phyloP scores from a whole-genome alignment of 768 basidiomycete genomes.

The Naganishia vaughanmartiniae region DNA sequence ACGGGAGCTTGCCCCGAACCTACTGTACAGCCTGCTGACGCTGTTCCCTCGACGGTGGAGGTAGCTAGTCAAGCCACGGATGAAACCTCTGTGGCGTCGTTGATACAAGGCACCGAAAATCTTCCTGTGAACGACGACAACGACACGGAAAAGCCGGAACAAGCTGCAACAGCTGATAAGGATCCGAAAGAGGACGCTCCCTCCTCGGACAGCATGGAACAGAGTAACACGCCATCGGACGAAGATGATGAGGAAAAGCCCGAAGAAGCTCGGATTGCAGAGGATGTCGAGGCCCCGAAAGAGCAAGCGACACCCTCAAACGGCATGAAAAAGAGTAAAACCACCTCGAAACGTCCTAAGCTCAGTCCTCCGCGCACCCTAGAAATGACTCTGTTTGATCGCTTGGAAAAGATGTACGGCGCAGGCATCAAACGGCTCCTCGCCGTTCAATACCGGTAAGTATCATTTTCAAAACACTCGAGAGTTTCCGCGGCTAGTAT shows the following conservation, averaged over 20 bases:
- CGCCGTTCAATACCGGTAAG: conserved; percentile 70
- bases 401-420: conserved; percentile 86
- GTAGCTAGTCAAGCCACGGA: background rate
- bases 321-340: conserved; percentile 19
- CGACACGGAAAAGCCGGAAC: background rate
- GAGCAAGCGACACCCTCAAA: background rate
- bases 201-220: too few species aligned
- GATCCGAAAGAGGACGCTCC: too few species aligned
- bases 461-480: background rate
- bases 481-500: background rate
- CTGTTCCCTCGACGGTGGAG: background rate
- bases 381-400: conserved; percentile 86
- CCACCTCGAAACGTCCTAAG: conserved; percentile 34
- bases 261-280: background rate
- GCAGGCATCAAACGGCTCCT: conserved; percentile 78
- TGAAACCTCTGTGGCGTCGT: background rate
- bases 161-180: too few species aligned
- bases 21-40: background rate
- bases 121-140: background rate
- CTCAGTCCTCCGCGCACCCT: conserved; percentile 61
- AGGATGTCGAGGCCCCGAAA: background rate
- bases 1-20: background rate
- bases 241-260: background rate
- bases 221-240: too few species aligned
- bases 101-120: background rate